Evolutionary conservation across 306 rosid species (phyloP).

Genomic region (Acacia crassicarpa): DNA sequence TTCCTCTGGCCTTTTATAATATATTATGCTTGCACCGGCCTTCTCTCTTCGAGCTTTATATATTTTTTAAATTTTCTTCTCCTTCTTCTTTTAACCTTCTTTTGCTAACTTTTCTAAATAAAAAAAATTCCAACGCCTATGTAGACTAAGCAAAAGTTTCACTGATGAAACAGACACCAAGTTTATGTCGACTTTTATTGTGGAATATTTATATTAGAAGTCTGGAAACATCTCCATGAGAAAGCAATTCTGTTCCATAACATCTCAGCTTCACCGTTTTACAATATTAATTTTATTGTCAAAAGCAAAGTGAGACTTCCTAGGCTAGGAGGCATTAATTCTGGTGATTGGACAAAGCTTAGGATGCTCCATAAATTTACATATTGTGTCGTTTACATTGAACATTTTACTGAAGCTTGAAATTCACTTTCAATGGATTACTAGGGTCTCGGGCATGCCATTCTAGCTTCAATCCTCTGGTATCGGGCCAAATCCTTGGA

Average conservation of each 20-base stretch:
- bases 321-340: constrained; percentile 16
- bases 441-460: constrained; percentile 74
- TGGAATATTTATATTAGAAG: constrained; percentile 13
- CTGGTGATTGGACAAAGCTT: constrained; percentile 29
- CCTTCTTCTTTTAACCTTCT: background rate
- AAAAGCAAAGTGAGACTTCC: constrained; percentile 5
- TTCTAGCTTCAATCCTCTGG: constrained; percentile 71
- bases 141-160: background rate
- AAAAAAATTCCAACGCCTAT: background rate
- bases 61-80: background rate
- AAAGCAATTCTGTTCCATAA: constrained; percentile 6
- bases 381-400: background rate
- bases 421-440: constrained; percentile 31
- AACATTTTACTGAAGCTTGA: constrained; percentile 18
- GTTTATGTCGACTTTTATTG: background rate
- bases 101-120: background rate
- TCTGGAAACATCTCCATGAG: constrained; percentile 7
- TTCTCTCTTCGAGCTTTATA: background rate
- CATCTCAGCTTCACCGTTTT: background rate
- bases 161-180: background rate
- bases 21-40: background rate
- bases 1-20: constrained; percentile 7
- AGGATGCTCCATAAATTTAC: constrained; percentile 13
- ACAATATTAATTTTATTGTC: constrained; percentile 15
- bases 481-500: constrained; percentile 80